phyloP scores from a whole-genome alignment of 2,329 filamentous ascomycete species.

The Neocucurbitaria cava region DNA sequence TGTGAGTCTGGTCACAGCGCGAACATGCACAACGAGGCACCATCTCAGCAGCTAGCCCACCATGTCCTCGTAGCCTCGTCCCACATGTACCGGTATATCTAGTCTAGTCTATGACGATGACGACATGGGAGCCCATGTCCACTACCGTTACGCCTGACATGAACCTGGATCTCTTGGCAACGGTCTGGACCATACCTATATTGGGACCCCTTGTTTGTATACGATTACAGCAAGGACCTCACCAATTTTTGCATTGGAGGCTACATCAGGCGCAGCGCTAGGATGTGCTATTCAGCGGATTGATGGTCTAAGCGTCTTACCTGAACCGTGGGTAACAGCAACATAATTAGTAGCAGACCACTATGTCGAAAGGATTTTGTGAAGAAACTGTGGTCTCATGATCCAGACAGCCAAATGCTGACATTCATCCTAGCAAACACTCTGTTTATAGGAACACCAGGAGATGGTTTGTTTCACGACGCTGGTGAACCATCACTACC shows the following conservation, averaged over 20 bases:
- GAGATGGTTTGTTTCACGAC: neutral
- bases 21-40: neutral
- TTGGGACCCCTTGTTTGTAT: neutral
- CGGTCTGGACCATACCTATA: slow-evolving; percentile 24
- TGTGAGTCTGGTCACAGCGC: neutral
- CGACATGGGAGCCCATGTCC: slow-evolving; percentile 16
- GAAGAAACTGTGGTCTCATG: neutral
- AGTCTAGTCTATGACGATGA: slow-evolving; percentile 17
- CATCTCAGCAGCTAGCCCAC: neutral
- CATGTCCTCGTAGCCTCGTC: too few relatives aligned
- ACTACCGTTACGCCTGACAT: slow-evolving; percentile 7
- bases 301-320: neutral
- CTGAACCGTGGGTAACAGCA: neutral
- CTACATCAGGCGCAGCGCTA: neutral
- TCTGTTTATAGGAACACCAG: neutral
- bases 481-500: neutral
- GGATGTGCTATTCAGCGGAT: neutral
- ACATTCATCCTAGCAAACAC: neutral
- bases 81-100: too few relatives aligned
- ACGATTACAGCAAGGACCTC: neutral
- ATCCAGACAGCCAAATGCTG: neutral
- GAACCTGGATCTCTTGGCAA: slow-evolving; percentile 32
- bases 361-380: neutral
- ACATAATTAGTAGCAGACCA: neutral
- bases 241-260: neutral